phyloP scores from a whole-genome alignment of 1,284 basidiomycete species.

The Trametes pubescens region DNA sequence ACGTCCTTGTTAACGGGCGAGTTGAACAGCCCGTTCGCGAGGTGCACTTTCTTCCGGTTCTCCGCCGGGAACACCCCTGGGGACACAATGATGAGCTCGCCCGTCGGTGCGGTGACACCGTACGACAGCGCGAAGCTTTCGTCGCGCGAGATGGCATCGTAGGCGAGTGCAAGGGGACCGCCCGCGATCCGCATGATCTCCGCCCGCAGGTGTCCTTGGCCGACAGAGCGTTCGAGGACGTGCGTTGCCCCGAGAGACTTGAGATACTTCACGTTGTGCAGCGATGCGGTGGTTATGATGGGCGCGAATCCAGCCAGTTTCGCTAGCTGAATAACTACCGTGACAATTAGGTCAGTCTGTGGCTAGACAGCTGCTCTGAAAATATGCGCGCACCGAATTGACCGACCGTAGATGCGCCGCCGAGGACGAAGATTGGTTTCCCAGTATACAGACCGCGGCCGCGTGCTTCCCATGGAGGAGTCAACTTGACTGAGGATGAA shows the following conservation, averaged over 20 bases:
- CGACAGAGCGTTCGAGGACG: conserved; percentile 35
- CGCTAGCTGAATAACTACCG: conserved; percentile 52
- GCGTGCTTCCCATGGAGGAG: conserved; percentile 36
- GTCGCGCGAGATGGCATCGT: conserved; percentile 37
- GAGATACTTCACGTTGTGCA: conserved; percentile 52
- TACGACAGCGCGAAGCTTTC: conserved; percentile 31
- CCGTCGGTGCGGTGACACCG: conserved; percentile 39
- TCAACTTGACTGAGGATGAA: conserved; percentile 9
- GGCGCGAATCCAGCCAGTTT: conserved; percentile 56
- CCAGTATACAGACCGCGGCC: conserved; percentile 42
- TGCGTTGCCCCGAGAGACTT: conserved; percentile 40
- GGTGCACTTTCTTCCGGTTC: conserved; percentile 7
- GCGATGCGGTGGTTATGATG: conserved; percentile 57
- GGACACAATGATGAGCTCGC: conserved; percentile 31
- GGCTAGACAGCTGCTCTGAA: background rate
- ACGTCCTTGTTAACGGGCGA: conserved; percentile 6
- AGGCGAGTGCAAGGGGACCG: conserved; percentile 34
- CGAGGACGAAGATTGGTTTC: conserved; percentile 45
- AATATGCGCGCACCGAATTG: conserved; percentile 45
- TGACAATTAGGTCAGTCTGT: conserved; percentile 8
- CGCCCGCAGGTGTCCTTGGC: background rate
- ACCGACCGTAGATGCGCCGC: conserved; percentile 46
- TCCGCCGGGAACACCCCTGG: conserved; percentile 16
- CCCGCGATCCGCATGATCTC: background rate
- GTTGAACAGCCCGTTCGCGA: conserved; percentile 13